These are phyloP conservation scores for Boletus rex-veris DNA, from an alignment of 768 basidiomycete species.

Conservation along the genomic window DNA sequence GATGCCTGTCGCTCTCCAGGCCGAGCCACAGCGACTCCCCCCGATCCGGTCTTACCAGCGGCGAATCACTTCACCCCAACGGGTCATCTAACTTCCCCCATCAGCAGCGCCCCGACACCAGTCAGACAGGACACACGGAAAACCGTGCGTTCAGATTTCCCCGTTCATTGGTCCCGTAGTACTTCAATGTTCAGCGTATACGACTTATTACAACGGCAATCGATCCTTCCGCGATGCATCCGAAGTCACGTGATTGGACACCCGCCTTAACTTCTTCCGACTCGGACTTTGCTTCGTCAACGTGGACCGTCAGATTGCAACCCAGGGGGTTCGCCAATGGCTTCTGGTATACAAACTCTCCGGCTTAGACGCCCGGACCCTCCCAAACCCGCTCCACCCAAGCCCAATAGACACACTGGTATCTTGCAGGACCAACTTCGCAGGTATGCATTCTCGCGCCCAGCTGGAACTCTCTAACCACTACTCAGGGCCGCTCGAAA, in stretches of 20 bases:
- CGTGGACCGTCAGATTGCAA: not conserved
- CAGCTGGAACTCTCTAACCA: slow-evolving; percentile 7
- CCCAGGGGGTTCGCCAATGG: slow-evolving; percentile 27
- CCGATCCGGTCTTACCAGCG: slow-evolving; percentile 29
- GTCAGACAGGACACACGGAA: not conserved
- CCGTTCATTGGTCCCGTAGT: not conserved
- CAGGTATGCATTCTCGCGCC: slow-evolving; percentile 41
- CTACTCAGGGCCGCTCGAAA: slow-evolving; percentile 55
- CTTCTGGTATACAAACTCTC: slow-evolving; percentile 46
- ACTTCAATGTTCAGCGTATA: not conserved
- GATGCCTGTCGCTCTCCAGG: slow-evolving; percentile 18
- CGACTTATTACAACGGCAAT: not conserved
- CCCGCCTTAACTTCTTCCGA: not conserved
- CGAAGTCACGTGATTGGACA: slow-evolving; percentile 12
- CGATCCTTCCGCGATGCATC: slow-evolving; percentile 2
- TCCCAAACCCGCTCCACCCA: slow-evolving; percentile 23
- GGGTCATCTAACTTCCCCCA: slow-evolving; percentile 12
- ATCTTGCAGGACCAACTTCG: slow-evolving; percentile 80
- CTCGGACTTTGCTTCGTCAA: not conserved
- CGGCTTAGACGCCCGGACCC: slow-evolving; percentile 47
- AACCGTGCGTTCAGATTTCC: not conserved
- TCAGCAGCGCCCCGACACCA: not conserved
- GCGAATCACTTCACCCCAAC: slow-evolving; percentile 24
- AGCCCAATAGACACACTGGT: slow-evolving; percentile 52
- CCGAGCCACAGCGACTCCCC: slow-evolving; percentile 27